These are phyloP conservation scores for Hypomyces perniciosus DNA, from an alignment of 2,329 filamentous ascomycete genomes.

Conservation along the genomic window DNA sequence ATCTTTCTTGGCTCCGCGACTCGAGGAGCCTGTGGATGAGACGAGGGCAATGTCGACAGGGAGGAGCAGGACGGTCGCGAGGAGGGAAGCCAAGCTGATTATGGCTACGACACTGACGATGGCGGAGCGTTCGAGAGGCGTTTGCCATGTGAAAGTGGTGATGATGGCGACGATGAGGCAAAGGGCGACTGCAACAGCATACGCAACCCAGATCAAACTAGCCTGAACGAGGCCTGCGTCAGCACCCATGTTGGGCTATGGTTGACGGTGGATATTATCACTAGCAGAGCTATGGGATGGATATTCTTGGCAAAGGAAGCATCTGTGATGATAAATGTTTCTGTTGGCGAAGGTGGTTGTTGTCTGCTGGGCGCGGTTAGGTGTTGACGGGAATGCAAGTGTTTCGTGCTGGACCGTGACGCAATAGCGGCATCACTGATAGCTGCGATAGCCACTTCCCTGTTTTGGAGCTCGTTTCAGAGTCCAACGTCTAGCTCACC, in stretches of 20 bases:
- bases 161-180: slow-evolving; percentile 72
- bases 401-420: slow-evolving; percentile 14
- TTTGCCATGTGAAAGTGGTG: slow-evolving; percentile 89
- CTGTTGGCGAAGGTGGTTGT: neutral
- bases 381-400: slow-evolving; percentile 5
- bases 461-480: slow-evolving; percentile 7
- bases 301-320: no score
- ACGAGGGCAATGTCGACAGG: slow-evolving; percentile 94
- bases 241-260: slow-evolving; percentile 27
- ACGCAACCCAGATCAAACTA: slow-evolving; percentile 91
- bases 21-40: slow-evolving; percentile 74
- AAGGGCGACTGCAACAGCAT: slow-evolving; percentile 73
- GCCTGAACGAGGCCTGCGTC: slow-evolving; percentile 66
- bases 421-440: slow-evolving; percentile 15
- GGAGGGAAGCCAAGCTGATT: slow-evolving; percentile 75
- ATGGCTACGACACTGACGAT: slow-evolving; percentile 80
- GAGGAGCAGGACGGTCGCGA: slow-evolving; percentile 86
- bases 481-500: no score
- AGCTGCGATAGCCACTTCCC: slow-evolving; percentile 7
- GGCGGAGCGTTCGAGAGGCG: slow-evolving; percentile 76
- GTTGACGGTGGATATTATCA: neutral
- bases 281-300: neutral
- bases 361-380: slow-evolving; percentile 5
- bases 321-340: neutral
- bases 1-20: slow-evolving; percentile 78